Base-by-base conservation (phyloP, 176 grass and related monocot species). In the Poa pratensis region DNA sequence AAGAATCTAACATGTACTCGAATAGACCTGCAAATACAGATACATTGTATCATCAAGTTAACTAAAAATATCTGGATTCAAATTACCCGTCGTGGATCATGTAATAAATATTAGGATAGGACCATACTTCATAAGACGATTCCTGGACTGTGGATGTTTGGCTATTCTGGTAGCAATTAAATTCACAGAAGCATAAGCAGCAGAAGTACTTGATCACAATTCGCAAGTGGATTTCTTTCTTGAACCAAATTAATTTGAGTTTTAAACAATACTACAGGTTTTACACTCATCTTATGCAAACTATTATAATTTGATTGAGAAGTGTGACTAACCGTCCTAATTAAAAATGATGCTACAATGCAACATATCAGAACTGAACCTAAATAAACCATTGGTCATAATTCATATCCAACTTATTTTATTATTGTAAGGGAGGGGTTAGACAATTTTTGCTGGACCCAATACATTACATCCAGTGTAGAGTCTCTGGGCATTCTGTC, bases 1-100 rank as follows among this genome's bases (percentile, higher is more conserved):
- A 61, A 73, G 80, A 81, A 87, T 87, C 77, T 85, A 82, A 79
- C 39, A 83, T 79, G 57, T 40, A 48, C 54, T 49, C 55, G 20
- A 79, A 78, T 64, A 18, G 22, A 73, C 43, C 54, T 45, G 40
- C 22, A 74, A 22, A 49, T 79, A 57, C 10, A 75, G 49, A 79
- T 86, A 37, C 82, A 83, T n/a, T 77, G 39, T 77, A n/a, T 73
- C 52, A 54, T 14, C 32, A 10, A 77, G 18, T 11, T 68, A 59
- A 57, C 80, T 82, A 24, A 73, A 72, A 76, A 74, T 58, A 37
- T 20, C 48, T 51, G 39, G 35, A 84, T 35, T 48, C 9, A 37
- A 68, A 58, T 77, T 83, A 83, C 11, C 63, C 19, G 5, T 30
- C 53, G 18, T 64, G 23, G 23, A 65, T 65, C 14, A 9, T 83